These are phyloP conservation scores for Kregervanrija fluxuum DNA, from an alignment of 805 yeast genomes.

Conservation along the genomic window DNA sequence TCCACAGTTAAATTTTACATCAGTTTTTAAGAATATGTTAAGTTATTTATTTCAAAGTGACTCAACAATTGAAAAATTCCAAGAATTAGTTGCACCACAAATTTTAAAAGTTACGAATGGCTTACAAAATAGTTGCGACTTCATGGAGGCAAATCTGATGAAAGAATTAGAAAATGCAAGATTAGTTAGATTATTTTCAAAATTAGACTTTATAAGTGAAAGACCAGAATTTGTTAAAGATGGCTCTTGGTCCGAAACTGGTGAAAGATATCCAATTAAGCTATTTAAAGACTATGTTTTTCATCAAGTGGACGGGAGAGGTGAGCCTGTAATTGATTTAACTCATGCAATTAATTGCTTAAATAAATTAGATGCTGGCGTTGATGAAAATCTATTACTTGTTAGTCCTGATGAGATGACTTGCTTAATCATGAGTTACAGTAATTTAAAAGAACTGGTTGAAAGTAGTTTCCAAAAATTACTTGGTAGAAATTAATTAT, in stretches of 20 bases:
- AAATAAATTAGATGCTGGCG: constrained; percentile 89
- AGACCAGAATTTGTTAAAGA: constrained; percentile 59
- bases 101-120: constrained; percentile 42
- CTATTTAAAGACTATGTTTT: constrained; percentile 80
- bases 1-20: constrained; percentile 31
- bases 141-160: constrained; percentile 51
- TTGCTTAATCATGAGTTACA: constrained; percentile 78
- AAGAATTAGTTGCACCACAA: constrained; percentile 35
- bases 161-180: constrained; percentile 85
- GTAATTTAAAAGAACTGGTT: constrained; percentile 68
- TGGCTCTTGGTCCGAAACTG: constrained; percentile 63
- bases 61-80: constrained; percentile 27
- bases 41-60: constrained; percentile 27
- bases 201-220: constrained; percentile 71
- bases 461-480: constrained; percentile 59
- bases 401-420: constrained; percentile 80
- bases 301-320: constrained; percentile 72
- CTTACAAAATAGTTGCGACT: constrained; percentile 46
- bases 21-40: constrained; percentile 38
- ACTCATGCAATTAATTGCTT: constrained; percentile 72
- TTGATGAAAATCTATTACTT: constrained; percentile 73
- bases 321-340: constrained; percentile 73
- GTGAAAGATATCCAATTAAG: constrained; percentile 63
- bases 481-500: constrained; percentile 10
- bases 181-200: constrained; percentile 72